Evolutionary conservation across 2,329 filamentous ascomycete species (phyloP).

Genomic region (Fusarium sambucinum): DNA sequence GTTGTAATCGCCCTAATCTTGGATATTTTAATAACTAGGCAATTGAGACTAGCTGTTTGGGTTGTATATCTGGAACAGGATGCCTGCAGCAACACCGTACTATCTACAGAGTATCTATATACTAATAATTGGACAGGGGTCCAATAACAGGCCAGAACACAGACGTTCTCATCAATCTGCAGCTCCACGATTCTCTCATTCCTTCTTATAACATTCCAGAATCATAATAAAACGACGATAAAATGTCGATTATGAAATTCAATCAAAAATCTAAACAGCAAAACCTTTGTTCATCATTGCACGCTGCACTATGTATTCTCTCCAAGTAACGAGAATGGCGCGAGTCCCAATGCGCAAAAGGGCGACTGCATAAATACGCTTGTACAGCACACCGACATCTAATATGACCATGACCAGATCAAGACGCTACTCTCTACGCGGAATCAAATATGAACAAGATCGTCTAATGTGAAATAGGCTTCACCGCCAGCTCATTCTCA

Average conservation of each 20-base stretch:
- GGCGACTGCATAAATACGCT: conserved; percentile 27
- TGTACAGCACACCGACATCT: conserved; percentile 39
- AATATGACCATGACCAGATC: conserved; percentile 13
- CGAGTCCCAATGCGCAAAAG: conserved; percentile 13
- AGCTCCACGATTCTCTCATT: not conserved
- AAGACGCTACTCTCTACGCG: conserved; percentile 17
- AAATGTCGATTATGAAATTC: not conserved
- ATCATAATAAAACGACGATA: not conserved
- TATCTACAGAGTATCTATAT: no score
- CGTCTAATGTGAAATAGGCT: conserved; percentile 1
- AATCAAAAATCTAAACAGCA: not conserved
- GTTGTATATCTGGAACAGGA: conserved; percentile 12
- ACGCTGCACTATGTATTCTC: not conserved
- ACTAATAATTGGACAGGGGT: not conserved
- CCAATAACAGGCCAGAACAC: not conserved
- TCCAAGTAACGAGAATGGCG: conserved; percentile 18
- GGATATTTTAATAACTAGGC: not conserved
- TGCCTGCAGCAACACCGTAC: conserved; percentile 10
- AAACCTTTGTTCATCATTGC: not conserved
- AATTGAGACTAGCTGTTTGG: not conserved
- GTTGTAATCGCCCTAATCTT: conserved; percentile 9
- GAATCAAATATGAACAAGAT: conserved; percentile 27
- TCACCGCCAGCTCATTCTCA: conserved; percentile 42
- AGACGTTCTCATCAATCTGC: not conserved
- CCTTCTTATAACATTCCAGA: not conserved